Evolutionary conservation across 1,139 yeast species (phyloP), one percentile per base, ranked within the genome.

Genomic region (Saccharomycopsis crataegensis): DNA sequence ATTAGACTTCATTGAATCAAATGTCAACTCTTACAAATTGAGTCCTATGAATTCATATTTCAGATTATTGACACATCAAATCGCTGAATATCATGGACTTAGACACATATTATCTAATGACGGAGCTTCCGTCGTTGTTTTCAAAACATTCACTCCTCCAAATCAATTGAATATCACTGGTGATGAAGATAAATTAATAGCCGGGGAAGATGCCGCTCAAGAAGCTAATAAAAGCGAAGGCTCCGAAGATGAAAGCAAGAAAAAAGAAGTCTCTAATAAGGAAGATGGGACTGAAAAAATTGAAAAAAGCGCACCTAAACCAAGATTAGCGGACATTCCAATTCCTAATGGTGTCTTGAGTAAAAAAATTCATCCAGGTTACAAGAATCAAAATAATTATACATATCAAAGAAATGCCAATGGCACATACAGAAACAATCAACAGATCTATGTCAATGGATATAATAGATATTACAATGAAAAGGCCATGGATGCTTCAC

Each of bases 41-140:
- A 68, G 75, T 64, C 82, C 75, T 33, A 72, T 80, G 73, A 85
- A 85, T 65, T 81, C 88, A 1, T 85, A 82, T 64, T 82, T 80
- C 60, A 68, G 91, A 59, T 68, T 85, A 43, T 67, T 85, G 53
- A 75, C 84, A 1, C 90, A 85, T 65, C 86, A 84, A 59, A 68
- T 83, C 37, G 86, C 90, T 14, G 85, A 82, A 43, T 83, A 83
- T 64, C 83, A 84, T 62, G 70, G 73, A 33, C 65, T 85, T 54
- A 80, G 78, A 16, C 86, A 80, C 60, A 71, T 72, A 6, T 61
- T 78, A 36, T 70, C 75, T 34, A 71, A 71, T 47, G 79, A 73
- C 56, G 79, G 79, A 8, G 68, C 68, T 41, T 70, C 80, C 11
- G 76, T 79, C 60, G 60, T 70, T 3, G 66, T 70, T 7, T 69